Percentiles rank a stretch among this genome's conserved stretches.
These are phyloP conservation scores for Aspergillus puulaauensis DNA, from an alignment of 2,329 filamentous ascomycete genomes.

Conservation along the genomic window DNA sequence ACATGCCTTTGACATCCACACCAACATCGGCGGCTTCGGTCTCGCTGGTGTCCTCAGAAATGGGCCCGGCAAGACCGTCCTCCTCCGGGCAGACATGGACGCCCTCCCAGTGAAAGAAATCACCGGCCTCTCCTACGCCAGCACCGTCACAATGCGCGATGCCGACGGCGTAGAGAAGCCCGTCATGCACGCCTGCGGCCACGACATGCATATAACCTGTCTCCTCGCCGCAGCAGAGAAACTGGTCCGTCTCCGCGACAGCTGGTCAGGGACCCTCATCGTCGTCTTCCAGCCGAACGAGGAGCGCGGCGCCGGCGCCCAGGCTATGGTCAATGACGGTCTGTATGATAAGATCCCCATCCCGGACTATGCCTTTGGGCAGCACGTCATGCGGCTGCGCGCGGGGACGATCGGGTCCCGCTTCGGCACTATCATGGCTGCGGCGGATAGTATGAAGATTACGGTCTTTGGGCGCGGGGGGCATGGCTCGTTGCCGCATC, in stretches of 20 bases:
- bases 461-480: slow-evolving; percentile 60
- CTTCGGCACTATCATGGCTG: slow-evolving; percentile 43
- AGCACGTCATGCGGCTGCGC: slow-evolving; percentile 53
- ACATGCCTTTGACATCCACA: slow-evolving; percentile 38
- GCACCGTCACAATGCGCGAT: slow-evolving; percentile 46
- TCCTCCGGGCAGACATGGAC: slow-evolving; percentile 52
- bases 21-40: slow-evolving; percentile 48
- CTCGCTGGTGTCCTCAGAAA: slow-evolving; percentile 45
- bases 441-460: slow-evolving; percentile 49
- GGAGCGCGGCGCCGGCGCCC: slow-evolving; percentile 62
- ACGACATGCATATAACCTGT: slow-evolving; percentile 60
- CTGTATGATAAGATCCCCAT: slow-evolving; percentile 53
- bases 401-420: slow-evolving; percentile 42
- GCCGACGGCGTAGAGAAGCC: slow-evolving; percentile 52
- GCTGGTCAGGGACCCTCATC: slow-evolving; percentile 64
- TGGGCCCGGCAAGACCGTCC: slow-evolving; percentile 44
- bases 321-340: slow-evolving; percentile 62
- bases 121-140: slow-evolving; percentile 50
- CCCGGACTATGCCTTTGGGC: slow-evolving; percentile 58
- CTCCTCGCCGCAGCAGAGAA: slow-evolving; percentile 55
- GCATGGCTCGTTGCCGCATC: slow-evolving; percentile 58
- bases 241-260: slow-evolving; percentile 44
- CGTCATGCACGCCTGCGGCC: slow-evolving; percentile 63
- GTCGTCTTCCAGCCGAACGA: slow-evolving; percentile 68
- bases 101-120: slow-evolving; percentile 50